These are phyloP conservation scores for Metarhizium sp. DNA, from an alignment of 2,329 filamentous ascomycete species.

Conservation along the genomic window DNA sequence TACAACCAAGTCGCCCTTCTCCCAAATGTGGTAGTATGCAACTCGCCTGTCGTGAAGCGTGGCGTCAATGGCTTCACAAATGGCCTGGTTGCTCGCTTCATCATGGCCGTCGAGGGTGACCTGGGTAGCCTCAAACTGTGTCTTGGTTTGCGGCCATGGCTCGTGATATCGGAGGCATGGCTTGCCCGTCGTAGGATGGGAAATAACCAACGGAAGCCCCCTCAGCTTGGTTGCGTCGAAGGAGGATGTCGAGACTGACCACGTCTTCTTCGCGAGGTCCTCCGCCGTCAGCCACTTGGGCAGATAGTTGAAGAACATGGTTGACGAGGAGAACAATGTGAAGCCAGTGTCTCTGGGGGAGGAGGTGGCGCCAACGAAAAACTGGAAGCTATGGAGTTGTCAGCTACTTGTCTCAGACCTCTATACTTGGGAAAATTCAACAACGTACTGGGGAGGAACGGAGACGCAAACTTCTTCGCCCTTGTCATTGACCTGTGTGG, in stretches of 20 bases:
- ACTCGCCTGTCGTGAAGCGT: conserved; percentile 40
- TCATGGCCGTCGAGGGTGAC: conserved; percentile 30
- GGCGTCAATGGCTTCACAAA: conserved; percentile 30
- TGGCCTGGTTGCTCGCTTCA: conserved; percentile 19
- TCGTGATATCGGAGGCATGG: conserved; percentile 46
- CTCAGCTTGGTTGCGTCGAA: conserved; percentile 35
- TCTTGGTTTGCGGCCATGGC: conserved; percentile 42
- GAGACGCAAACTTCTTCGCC: conserved; percentile 32
- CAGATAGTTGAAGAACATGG: conserved; percentile 37
- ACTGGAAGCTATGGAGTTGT: conserved; percentile 31
- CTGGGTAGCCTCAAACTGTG: conserved; percentile 36
- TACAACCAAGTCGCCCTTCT: conserved; percentile 44
- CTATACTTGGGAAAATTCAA: not conserved
- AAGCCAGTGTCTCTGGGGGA: conserved; percentile 41
- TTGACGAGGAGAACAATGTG: conserved; percentile 44
- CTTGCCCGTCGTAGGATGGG: conserved; percentile 33
- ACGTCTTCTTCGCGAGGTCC: conserved; percentile 30
- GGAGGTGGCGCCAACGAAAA: conserved; percentile 37
- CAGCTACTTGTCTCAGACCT: not conserved
- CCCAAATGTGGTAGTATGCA: conserved; percentile 40
- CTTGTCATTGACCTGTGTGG: conserved; percentile 26
- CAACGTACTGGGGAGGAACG: conserved; percentile 30
- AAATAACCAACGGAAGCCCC: conserved; percentile 32
- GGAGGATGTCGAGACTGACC: conserved; percentile 37
- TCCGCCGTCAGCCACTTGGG: conserved; percentile 25